These are phyloP conservation scores for Emergomyces pasteurianus DNA, from an alignment of 2,329 filamentous ascomycete species.

Conservation along the genomic window DNA sequence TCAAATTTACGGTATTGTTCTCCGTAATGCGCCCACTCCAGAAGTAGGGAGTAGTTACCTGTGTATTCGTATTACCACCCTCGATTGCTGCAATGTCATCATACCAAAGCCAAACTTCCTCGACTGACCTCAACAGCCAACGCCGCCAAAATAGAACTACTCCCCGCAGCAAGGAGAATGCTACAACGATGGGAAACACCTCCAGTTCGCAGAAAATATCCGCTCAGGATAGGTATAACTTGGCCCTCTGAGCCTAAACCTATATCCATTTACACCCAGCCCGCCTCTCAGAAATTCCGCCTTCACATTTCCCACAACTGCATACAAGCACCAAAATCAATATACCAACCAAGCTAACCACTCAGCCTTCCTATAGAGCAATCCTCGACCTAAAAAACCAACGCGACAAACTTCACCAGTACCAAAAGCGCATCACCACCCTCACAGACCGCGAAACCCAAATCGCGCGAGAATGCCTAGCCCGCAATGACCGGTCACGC, in stretches of 20 bases:
- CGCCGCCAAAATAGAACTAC: background rate
- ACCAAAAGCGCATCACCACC: constrained; percentile 78
- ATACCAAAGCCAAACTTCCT: background rate
- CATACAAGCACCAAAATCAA: background rate
- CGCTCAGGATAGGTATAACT: constrained; percentile 70
- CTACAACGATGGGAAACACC: constrained; percentile 49
- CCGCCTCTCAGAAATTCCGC: too few species aligned
- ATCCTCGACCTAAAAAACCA: constrained; percentile 97
- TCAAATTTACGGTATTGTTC: background rate
- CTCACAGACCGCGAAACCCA: constrained; percentile 80
- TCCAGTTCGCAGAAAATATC: constrained; percentile 55
- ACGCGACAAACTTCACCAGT: constrained; percentile 92
- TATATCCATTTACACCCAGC: background rate
- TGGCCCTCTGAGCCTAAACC: background rate
- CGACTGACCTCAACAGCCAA: background rate
- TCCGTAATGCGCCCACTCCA: too few species aligned
- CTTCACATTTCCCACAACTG: background rate
- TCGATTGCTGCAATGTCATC: background rate
- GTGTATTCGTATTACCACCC: background rate
- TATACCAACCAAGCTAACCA: background rate
- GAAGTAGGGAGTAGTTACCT: too few species aligned
- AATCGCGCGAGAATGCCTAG: constrained; percentile 72
- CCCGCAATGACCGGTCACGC: constrained; percentile 63
- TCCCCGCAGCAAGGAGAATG: constrained; percentile 15
- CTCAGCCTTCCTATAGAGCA: constrained; percentile 46